Evolutionary conservation across 202 grass and related monocot species (phyloP).

Genomic region (Setaria italica): DNA sequence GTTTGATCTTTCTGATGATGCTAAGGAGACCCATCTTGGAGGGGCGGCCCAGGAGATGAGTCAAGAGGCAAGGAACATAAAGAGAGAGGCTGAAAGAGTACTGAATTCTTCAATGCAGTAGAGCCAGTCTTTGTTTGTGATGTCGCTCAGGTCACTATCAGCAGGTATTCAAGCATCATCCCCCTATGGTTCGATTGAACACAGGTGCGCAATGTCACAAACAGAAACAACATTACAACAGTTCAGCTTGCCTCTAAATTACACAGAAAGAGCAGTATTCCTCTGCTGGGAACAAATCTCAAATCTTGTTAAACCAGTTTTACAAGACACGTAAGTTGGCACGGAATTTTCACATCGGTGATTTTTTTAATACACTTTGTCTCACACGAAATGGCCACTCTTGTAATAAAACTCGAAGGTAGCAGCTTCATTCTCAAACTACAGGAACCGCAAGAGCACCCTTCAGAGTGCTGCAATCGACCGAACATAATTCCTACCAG

Average conservation of each 20-base stretch:
- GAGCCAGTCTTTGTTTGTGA: background rate
- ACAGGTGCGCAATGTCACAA: background rate
- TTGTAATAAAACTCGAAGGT: background rate
- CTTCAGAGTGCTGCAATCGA: background rate
- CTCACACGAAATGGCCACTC: background rate
- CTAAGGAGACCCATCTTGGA: conserved; percentile 58
- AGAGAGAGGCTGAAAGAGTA: background rate
- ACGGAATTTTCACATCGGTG: background rate
- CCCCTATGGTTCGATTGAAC: background rate
- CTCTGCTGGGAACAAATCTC: background rate
- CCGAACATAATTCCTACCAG: background rate
- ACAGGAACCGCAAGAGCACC: background rate
- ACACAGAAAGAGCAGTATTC: background rate
- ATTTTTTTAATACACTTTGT: background rate
- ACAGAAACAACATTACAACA: background rate
- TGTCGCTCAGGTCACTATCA: background rate
- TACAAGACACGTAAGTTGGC: background rate
- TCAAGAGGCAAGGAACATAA: background rate
- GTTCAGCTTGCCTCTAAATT: background rate
- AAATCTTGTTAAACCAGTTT: background rate
- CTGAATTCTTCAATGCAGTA: conserved; percentile 5
- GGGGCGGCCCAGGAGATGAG: background rate
- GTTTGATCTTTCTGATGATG: conserved; percentile 64
- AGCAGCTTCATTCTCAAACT: background rate
- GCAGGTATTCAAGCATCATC: background rate